Base-by-base conservation (phyloP, 2,329 filamentous ascomycete species). In the Helicocarpus griseus region DNA sequence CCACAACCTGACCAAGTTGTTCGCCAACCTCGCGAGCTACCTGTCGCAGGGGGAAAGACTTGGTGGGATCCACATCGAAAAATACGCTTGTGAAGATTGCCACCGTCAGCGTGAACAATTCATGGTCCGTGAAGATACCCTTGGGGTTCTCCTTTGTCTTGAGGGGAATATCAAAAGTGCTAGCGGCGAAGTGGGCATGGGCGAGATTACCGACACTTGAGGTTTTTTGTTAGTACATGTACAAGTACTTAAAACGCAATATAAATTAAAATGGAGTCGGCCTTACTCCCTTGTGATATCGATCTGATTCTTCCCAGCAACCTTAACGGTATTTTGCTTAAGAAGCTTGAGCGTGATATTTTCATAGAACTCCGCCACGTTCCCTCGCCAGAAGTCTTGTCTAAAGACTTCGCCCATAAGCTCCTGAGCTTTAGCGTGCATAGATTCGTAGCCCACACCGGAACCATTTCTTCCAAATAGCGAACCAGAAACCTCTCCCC, bases 301-400 rank as follows among this genome's bases (percentile, higher is more conserved):
- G 28, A 62, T 50, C 47, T 62, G 60, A 29, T 61, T 57, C 33
- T 58, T 51, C 26, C 77, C 77, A 3, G 73, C 77, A 26, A 90
- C 75, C 52, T 75, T 77, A 65, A 81, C 86, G 40, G 79, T 80
- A 64, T 86, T 85, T 36, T 57, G 50, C 26, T 41, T 52, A 14
- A 56, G 46, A 22, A 61, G 53, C 19, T 54, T 52, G 14, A 58
- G 39, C n/a, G 58, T 59, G 17, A 60, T 56, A 19, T 54, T 54
- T 35, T 58, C 53, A 35, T 60, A 55, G 26, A 59, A 56, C n/a
- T 59, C 51, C 35, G 57, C 61, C 6, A 61, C 51, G 38, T 58
- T 38, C 29, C 59, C 49, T 24, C 57, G 54, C 47, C 59, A 61
- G 14, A 58, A 39, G 5, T 53, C 54, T 17, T 57, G 59, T 47